Percentiles rank a stretch among this genome's conserved stretches.
phyloP scores from a whole-genome alignment of 192 early-diverging fungal genomes.

The Spizellomyces sp. region DNA sequence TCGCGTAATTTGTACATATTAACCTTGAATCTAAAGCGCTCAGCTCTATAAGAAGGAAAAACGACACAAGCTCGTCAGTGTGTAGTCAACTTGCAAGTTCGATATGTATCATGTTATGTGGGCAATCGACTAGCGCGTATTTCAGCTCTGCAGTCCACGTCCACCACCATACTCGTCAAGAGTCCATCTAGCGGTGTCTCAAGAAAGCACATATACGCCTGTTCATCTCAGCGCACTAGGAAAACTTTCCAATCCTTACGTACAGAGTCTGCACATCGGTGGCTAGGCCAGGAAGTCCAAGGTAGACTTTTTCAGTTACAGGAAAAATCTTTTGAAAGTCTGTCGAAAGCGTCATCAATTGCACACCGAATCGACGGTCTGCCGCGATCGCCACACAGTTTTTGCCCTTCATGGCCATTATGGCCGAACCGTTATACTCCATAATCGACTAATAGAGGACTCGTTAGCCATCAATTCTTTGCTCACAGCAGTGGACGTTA shows the following conservation, averaged over 20 bases:
- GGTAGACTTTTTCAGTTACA: constrained; percentile 80
- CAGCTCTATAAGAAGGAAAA: constrained; percentile 54
- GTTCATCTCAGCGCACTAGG: not conserved
- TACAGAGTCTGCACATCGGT: constrained; percentile 97
- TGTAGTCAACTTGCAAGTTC: too few species aligned
- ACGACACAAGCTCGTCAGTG: not conserved
- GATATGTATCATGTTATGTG: too few species aligned
- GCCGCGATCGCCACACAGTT: constrained; percentile 97
- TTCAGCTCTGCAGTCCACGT: too few species aligned
- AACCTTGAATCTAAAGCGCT: constrained; percentile 87
- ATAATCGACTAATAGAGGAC: constrained; percentile 58
- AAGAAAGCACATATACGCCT: too few species aligned
- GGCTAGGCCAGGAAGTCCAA: constrained; percentile 92
- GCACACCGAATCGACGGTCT: constrained; percentile 91
- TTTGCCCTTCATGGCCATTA: constrained; percentile 98
- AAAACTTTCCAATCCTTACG: constrained; percentile 20
- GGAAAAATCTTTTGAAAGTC: constrained; percentile 95
- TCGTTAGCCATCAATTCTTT: not conserved
- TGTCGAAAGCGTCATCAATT: constrained; percentile 90
- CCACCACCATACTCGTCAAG: too few species aligned
- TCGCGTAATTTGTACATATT: constrained; percentile 97
- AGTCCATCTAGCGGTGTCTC: too few species aligned
- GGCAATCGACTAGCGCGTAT: too few species aligned
- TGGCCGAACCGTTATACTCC: constrained; percentile 92
- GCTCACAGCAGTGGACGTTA: too few species aligned